A percentile compares a stretch with the other conserved stretches of the same genome.
phyloP scores from a whole-genome alignment of 805 yeast species.

The Candida multigemmis region DNA sequence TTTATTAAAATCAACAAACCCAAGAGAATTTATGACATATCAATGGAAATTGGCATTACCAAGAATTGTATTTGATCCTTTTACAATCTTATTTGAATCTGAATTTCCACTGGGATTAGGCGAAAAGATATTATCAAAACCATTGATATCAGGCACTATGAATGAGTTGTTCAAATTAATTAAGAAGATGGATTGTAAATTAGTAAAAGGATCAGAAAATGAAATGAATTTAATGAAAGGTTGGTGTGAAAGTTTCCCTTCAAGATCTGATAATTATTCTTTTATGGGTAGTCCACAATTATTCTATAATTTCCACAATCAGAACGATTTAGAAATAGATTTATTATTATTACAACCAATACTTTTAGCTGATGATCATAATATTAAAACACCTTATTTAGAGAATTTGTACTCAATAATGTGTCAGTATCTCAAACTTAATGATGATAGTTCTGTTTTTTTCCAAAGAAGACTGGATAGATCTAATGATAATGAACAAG shows the following conservation, averaged over 20 bases:
- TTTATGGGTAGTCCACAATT: conserved; percentile 45
- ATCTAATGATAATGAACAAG: conserved; percentile 1
- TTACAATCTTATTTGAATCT: conserved; percentile 65
- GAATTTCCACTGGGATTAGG: conserved; percentile 51
- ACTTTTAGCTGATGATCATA: conserved; percentile 79
- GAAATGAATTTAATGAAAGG: conserved; percentile 49
- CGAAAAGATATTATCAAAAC: conserved; percentile 72
- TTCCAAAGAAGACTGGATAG: conserved; percentile 13
- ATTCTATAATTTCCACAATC: conserved; percentile 57
- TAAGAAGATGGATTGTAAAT: conserved; percentile 68
- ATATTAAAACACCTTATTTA: conserved; percentile 81
- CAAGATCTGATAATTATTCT: conserved; percentile 18
- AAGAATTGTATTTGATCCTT: conserved; percentile 67
- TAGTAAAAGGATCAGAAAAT: conserved; percentile 61
- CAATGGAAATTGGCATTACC: conserved; percentile 87
- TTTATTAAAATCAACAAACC: conserved; percentile 40
- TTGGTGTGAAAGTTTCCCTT: conserved; percentile 30
- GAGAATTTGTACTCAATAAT: conserved; percentile 77
- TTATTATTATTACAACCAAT: conserved; percentile 78
- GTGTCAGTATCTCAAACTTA: conserved; percentile 51
- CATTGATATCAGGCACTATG: conserved; percentile 72
- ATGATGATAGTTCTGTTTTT: conserved; percentile 20
- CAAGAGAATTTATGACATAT: conserved; percentile 54
- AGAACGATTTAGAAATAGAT: conserved; percentile 53
- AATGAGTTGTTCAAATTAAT: conserved; percentile 66